Percentiles rank a stretch among this genome's conserved stretches.
phyloP scores from a whole-genome alignment of 1,139 yeast species.

The Zygoascus meyerae region DNA sequence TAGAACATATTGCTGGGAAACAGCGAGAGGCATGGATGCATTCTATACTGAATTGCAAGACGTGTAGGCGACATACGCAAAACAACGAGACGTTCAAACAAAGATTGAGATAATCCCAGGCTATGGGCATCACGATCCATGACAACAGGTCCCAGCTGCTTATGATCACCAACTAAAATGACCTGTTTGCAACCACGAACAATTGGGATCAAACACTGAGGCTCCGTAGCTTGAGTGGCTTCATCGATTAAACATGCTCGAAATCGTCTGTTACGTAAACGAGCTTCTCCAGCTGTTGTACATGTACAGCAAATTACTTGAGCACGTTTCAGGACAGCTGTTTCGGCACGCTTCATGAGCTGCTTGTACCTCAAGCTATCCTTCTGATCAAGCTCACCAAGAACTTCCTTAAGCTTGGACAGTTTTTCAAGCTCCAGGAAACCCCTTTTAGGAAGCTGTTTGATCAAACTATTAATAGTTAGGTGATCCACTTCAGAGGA shows the following conservation, averaged over 20 bases:
- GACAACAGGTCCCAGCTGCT: slow-evolving; percentile 89
- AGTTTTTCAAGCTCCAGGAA: slow-evolving; percentile 56
- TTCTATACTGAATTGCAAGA: slow-evolving; percentile 88
- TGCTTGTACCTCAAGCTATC: slow-evolving; percentile 47
- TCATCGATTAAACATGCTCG: slow-evolving; percentile 84
- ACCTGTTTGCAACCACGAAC: slow-evolving; percentile 88
- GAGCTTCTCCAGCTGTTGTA: slow-evolving; percentile 80
- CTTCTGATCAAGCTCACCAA: slow-evolving; percentile 60
- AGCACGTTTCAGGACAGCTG: slow-evolving; percentile 47
- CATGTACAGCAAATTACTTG: slow-evolving; percentile 89
- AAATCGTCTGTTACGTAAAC: slow-evolving; percentile 53
- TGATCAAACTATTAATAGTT: slow-evolving; percentile 24
- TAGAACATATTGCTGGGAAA: slow-evolving; percentile 90
- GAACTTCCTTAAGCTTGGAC: slow-evolving; percentile 51
- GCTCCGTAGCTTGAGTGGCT: slow-evolving; percentile 91
- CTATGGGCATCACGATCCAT: slow-evolving; percentile 73
- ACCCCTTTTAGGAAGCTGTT: slow-evolving; percentile 35
- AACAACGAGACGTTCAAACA: slow-evolving; percentile 80
- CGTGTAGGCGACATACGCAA: slow-evolving; percentile 83
- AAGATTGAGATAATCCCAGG: slow-evolving; percentile 79
- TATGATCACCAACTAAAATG: slow-evolving; percentile 89
- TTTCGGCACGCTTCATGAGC: slow-evolving; percentile 46
- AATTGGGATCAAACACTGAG: slow-evolving; percentile 83
- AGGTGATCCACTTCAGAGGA: slow-evolving; percentile 24
- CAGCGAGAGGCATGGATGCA: slow-evolving; percentile 86